These are phyloP conservation scores for Alisma plantagoaquatica DNA, from an alignment of 106 monocot genomes.

Conservation along the genomic window DNA sequence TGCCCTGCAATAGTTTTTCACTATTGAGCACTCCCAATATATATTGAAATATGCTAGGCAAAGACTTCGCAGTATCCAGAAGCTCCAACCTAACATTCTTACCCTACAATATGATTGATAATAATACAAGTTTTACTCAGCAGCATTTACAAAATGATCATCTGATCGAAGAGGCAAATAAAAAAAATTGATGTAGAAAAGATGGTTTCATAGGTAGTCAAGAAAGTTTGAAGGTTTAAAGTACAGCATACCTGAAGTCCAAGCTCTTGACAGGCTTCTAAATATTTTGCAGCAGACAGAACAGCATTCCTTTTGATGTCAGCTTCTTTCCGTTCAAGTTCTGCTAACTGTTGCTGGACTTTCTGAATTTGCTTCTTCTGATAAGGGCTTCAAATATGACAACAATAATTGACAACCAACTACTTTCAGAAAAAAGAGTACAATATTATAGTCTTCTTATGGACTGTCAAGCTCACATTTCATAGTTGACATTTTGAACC, in stretches of 20 bases:
- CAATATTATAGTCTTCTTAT: no score
- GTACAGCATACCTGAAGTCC: conserved; percentile 81
- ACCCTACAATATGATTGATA: conserved; percentile 55
- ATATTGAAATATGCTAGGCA: conserved; percentile 61
- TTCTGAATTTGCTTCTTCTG: conserved; percentile 92
- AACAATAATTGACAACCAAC: no score
- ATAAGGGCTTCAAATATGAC: conserved; percentile 58
- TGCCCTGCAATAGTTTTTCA: conserved; percentile 48
- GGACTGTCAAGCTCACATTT: conserved; percentile 81
- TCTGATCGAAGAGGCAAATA: no score
- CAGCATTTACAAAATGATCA: no score
- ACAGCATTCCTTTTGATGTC: conserved; percentile 86
- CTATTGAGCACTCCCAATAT: conserved; percentile 60
- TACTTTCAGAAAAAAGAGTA: no score
- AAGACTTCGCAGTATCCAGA: conserved; percentile 77
- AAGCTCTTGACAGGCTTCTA: conserved; percentile 84
- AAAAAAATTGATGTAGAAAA: no score
- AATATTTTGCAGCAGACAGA: conserved; percentile 82
- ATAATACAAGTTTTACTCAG: no score
- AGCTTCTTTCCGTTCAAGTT: conserved; percentile 79
- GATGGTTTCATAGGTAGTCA: no score
- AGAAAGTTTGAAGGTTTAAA: no score
- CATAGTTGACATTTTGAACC: conserved; percentile 93
- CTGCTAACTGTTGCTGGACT: conserved; percentile 88
- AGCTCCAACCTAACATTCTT: conserved; percentile 79